phyloP scores from a whole-genome alignment of 495 filamentous ascomycete genomes.

The Annulohypoxylon maeteangense region DNA sequence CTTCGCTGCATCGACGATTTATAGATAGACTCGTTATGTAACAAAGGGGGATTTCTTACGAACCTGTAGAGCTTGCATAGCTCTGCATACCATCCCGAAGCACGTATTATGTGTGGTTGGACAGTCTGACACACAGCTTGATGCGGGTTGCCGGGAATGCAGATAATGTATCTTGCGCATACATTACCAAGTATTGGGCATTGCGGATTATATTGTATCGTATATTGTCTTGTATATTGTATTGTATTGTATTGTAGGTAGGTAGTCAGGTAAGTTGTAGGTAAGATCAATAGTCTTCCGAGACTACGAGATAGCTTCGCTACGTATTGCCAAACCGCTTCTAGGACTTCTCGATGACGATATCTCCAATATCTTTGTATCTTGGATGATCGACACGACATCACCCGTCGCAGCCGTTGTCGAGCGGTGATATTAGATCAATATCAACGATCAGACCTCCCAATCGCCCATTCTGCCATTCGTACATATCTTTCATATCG shows the following conservation, averaged over 20 bases:
- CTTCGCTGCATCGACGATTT: conserved; percentile 13
- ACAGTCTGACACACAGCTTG: conserved; percentile 29
- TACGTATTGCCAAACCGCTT: conserved; percentile 20
- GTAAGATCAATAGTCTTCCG: conserved; percentile 37
- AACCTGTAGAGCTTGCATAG: conserved; percentile 7
- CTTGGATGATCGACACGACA: conserved; percentile 14
- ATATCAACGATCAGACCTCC: conserved; percentile 22
- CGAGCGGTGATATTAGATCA: conserved; percentile 20
- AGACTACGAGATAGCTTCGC: conserved; percentile 14
- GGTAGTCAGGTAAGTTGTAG: conserved; percentile 23
- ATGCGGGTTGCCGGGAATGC: conserved; percentile 26
- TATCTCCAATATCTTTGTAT: conserved; percentile 15
- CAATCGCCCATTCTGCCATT: conserved; percentile 3
- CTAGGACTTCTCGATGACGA: neutral
- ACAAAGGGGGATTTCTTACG: conserved; percentile 19
- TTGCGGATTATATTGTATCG: conserved; percentile 6
- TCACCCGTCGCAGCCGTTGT: neutral
- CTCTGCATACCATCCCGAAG: conserved; percentile 17
- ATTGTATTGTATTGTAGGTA: neutral
- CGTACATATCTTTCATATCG: conserved; percentile 25
- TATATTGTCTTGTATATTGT: neutral
- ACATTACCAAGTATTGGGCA: neutral
- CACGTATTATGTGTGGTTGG: conserved; percentile 12
- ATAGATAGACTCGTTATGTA: conserved; percentile 9
- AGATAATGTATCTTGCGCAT: conserved; percentile 36